A percentile compares a stretch with the other conserved stretches of the same genome.
These are phyloP conservation scores for Samsoniella hepiali DNA, from an alignment of 2,329 filamentous ascomycete genomes.

Conservation along the genomic window DNA sequence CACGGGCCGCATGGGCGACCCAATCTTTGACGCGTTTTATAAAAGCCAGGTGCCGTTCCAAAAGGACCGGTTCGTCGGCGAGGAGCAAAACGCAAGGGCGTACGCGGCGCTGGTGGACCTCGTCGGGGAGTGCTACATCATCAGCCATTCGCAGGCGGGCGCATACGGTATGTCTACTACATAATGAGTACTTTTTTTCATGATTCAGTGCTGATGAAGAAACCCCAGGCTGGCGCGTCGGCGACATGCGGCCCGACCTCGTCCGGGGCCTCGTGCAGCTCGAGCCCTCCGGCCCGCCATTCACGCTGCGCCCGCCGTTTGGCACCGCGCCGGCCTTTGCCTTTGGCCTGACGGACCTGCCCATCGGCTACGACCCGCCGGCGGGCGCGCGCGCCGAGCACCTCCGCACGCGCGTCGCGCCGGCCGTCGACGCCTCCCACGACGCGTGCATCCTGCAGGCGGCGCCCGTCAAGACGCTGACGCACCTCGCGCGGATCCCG, in stretches of 20 bases:
- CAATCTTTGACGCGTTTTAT: conserved; percentile 47
- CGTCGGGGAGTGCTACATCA: conserved; percentile 31
- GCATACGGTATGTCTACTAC: conserved; percentile 24
- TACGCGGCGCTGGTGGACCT: conserved; percentile 23
- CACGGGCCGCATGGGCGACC: conserved; percentile 36
- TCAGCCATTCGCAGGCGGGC: conserved; percentile 29
- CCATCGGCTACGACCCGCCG: conserved; percentile 30
- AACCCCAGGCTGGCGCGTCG: conserved; percentile 22
- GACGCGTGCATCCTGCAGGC: conserved; percentile 31
- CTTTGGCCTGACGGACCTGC: conserved; percentile 29
- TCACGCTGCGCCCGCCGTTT: conserved; percentile 24
- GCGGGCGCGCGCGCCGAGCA: conserved; percentile 19
- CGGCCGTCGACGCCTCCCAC: conserved; percentile 27
- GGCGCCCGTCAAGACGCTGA: conserved; percentile 35
- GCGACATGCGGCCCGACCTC: conserved; percentile 27
- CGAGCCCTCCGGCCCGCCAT: conserved; percentile 29
- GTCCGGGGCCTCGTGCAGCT: conserved; percentile 32
- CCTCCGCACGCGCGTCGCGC: conserved; percentile 25
- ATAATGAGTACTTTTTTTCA: too few species aligned
- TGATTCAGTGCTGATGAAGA: background rate
- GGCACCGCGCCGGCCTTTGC: conserved; percentile 23
- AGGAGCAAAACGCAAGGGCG: conserved; percentile 23
- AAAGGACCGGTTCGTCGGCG: conserved; percentile 22
- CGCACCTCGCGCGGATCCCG: conserved; percentile 43
- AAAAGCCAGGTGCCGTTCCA: conserved; percentile 23